Percentiles rank a stretch among this genome's conserved stretches.
Evolutionary conservation across 2,329 filamentous ascomycete species (phyloP).

Genomic region (Pestalotiopsis sp.): DNA sequence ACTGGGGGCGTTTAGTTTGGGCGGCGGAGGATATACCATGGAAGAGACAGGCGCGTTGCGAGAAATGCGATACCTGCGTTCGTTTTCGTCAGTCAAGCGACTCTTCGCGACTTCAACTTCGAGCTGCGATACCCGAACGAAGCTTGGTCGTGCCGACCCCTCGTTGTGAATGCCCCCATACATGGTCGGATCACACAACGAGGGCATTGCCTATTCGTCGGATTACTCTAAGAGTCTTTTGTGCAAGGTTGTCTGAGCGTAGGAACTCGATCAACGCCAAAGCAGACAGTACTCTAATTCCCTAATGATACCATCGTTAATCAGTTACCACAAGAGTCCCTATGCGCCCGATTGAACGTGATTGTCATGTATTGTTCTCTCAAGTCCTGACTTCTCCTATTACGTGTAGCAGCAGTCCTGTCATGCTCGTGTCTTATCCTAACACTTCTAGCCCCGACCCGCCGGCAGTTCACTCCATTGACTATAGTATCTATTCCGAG

Average conservation of each 20-base stretch:
- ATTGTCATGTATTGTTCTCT: not conserved
- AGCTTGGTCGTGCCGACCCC: not conserved
- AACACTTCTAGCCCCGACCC: not conserved
- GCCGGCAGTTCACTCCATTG: not conserved
- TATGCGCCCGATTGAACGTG: not conserved
- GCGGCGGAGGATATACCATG: slow-evolving; percentile 14
- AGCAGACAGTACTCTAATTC: slow-evolving; percentile 15
- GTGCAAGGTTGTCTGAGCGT: not conserved
- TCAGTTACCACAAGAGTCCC: not conserved
- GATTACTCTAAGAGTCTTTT: slow-evolving; percentile 5
- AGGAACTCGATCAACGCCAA: slow-evolving; percentile 9
- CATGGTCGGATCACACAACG: not conserved
- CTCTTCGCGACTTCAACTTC: slow-evolving; percentile 18
- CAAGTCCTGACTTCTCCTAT: not conserved
- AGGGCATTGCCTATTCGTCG: not conserved
- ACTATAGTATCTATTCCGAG: not conserved
- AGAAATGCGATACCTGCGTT: slow-evolving; percentile 21
- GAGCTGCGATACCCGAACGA: slow-evolving; percentile 12
- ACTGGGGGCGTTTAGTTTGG: slow-evolving; percentile 14
- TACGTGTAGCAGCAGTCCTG: not conserved
- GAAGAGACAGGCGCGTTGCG: slow-evolving; percentile 20
- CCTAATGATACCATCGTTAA: slow-evolving; percentile 14
- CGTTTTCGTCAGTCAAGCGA: slow-evolving; percentile 20
- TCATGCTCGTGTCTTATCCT: not conserved
- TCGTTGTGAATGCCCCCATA: not conserved